Evolutionary conservation across 208 protist species (phyloP).

Genomic region (Endotrypanum monterogeii): DNA sequence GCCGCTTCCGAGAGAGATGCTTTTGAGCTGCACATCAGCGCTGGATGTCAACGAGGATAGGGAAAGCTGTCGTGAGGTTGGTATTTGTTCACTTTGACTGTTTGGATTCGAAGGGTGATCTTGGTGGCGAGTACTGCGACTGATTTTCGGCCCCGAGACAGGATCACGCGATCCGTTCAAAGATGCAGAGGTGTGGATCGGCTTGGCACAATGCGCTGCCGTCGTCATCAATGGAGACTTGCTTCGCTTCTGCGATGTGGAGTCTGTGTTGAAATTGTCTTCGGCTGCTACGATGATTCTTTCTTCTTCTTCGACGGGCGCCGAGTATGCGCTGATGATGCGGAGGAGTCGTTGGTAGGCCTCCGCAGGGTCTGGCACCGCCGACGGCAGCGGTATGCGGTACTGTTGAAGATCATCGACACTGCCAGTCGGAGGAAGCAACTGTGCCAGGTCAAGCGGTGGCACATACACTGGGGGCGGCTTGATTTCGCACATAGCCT

Average conservation of each 20-base stretch:
- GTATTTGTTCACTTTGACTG: slow-evolving; percentile 11
- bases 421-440: slow-evolving; percentile 14
- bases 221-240: neutral
- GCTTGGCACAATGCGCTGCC: neutral
- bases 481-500: neutral
- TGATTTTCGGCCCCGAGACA: neutral
- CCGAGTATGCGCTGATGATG: slow-evolving; percentile 1
- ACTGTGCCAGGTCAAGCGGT: slow-evolving; percentile 15
- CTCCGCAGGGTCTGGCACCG: slow-evolving; percentile 19
- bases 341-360: neutral
- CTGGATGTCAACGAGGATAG: neutral
- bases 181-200: neutral
- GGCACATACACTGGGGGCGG: slow-evolving; percentile 9
- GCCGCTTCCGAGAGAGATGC: neutral
- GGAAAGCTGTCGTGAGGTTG: slow-evolving; percentile 3
- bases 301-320: neutral
- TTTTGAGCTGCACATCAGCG: neutral
- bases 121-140: neutral
- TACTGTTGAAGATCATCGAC: slow-evolving; percentile 20
- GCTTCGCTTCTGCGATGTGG: neutral
- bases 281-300: neutral
- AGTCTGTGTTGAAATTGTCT: too few species aligned
- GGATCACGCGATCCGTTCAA: neutral
- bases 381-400: slow-evolving; percentile 25
- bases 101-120: slow-evolving; percentile 11